Evolutionary conservation across 805 yeast genomes (phyloP), one percentile per base, ranked within the genome.

Genomic region (Ogataea neopini): DNA sequence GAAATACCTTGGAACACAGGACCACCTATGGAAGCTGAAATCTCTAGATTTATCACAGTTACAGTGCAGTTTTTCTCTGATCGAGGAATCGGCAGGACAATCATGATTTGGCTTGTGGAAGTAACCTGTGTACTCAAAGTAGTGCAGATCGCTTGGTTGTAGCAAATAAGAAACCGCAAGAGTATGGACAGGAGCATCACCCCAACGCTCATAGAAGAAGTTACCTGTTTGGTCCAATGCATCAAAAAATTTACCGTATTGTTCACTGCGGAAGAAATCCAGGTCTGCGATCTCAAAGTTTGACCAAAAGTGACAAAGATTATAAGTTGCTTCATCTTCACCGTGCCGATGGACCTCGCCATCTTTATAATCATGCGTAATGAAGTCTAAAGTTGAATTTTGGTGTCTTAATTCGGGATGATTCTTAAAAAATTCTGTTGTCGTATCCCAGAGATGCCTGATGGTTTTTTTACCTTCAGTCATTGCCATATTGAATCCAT

Each of bases 141-240:
- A 74, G 53, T 82, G 86, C 23, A 84, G 65, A 53, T 79, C 69
- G 22, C 72, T 73, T 49, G 69, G 74, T 8, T 47, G 35, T 48
- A 81, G 58, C 61, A 84, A 71, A 49, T 79, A 69, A 0, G 83
- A 71, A 3, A 76, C 84, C 3, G 84, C 89, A 49, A 84, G 69
- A 2, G 87, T 76, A 63, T 84, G 89, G 38, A 84, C 76, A 2
- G 88, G 88, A 0, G 89, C 89, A 64, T 84, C 89, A 20, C 89
- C 89, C 89, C 89, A 84, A 64, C 89, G 72, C 64, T 84, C 88
- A 65, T 84, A 84, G 66, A 81, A 84, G 66, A 84, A 83, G 38
- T 86, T 85, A 20, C 87, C 87, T 2, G 79, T 72, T 43, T 69
- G 57, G 63, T 84, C 89, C 49, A 84, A 70, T 50, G 68, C 59